Evolutionary conservation across 129 eudicot genomes (phyloP).

Genomic region (Helianthus tuberosus): DNA sequence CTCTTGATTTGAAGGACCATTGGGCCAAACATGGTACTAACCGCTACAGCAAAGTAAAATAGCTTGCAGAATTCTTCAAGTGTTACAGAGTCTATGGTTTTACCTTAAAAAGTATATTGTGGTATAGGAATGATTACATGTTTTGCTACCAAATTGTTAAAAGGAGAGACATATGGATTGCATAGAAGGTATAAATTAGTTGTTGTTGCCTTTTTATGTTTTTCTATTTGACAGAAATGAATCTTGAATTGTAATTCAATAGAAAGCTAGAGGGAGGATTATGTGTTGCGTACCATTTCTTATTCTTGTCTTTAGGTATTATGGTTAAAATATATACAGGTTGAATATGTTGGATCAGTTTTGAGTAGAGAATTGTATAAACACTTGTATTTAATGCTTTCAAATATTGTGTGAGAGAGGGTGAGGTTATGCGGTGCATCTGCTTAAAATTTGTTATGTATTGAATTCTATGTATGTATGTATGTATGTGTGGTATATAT

Average conservation of each 20-base stretch:
- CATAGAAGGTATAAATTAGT: background rate
- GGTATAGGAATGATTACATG: constrained; percentile 6
- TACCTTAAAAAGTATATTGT: background rate
- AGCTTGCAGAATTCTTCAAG: constrained; percentile 25
- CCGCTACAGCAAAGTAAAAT: constrained; percentile 60
- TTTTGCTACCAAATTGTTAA: no score
- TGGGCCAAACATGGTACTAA: constrained; percentile 82
- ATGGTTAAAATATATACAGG: no score
- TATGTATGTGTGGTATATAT: no score
- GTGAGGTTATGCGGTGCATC: no score
- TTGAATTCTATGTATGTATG: no score
- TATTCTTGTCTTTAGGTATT: no score
- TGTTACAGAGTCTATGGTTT: background rate
- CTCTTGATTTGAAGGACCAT: constrained; percentile 72
- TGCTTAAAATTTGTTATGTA: no score
- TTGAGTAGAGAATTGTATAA: no score
- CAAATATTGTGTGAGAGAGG: no score
- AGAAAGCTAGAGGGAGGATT: constrained; percentile 2
- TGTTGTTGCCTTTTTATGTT: constrained; percentile 6
- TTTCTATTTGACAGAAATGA: constrained; percentile 21
- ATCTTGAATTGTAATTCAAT: constrained; percentile 13
- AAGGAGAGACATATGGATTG: background rate
- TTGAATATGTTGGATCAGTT: no score
- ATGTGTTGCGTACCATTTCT: background rate
- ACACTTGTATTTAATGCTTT: no score